Evolutionary conservation across 129 eudicot species (phyloP).

Genomic region (Rutidosis leptorrhynchoides): DNA sequence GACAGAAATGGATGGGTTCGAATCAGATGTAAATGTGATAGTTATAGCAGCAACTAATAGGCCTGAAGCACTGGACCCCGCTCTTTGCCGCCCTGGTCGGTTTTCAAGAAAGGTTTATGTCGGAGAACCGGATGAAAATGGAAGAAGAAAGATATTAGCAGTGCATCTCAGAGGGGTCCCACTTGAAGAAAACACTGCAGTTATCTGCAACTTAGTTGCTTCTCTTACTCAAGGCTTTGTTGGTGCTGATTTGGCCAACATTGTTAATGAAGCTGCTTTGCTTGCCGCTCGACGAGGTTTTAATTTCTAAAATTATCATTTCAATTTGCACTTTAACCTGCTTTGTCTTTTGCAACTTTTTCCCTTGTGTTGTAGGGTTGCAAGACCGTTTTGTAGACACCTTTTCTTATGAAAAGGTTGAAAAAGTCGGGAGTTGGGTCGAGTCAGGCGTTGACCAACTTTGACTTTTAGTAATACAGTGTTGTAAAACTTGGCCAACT

Average conservation of each 20-base stretch:
- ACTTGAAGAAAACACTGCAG: constrained; percentile 62
- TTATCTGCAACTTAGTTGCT: constrained; percentile 78
- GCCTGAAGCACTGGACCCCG: constrained; percentile 94
- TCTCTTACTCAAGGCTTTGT: constrained; percentile 91
- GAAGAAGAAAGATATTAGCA: constrained; percentile 83
- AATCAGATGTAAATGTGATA: constrained; percentile 70
- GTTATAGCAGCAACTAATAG: constrained; percentile 97
- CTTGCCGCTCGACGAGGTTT: constrained; percentile 96
- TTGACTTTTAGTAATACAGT: too few relatives aligned
- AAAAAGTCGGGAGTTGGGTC: too few relatives aligned
- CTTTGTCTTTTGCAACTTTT: neutral
- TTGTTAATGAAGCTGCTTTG: constrained; percentile 89
- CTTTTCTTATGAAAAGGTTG: too few relatives aligned
- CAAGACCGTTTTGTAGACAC: neutral
- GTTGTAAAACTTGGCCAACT: too few relatives aligned
- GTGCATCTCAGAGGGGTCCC: constrained; percentile 85
- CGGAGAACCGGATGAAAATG: constrained; percentile 92
- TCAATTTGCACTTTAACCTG: neutral
- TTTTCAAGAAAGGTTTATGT: constrained; percentile 91
- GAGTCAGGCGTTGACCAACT: too few relatives aligned
- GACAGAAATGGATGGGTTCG: constrained; percentile 99
- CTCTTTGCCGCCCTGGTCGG: constrained; percentile 95
- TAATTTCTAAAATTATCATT: neutral
- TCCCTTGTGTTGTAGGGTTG: neutral
- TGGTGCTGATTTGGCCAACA: constrained; percentile 98